Evolutionary conservation across 192 early-diverging fungal genomes (phyloP).

Genomic region (Backusella tuberculispora): DNA sequence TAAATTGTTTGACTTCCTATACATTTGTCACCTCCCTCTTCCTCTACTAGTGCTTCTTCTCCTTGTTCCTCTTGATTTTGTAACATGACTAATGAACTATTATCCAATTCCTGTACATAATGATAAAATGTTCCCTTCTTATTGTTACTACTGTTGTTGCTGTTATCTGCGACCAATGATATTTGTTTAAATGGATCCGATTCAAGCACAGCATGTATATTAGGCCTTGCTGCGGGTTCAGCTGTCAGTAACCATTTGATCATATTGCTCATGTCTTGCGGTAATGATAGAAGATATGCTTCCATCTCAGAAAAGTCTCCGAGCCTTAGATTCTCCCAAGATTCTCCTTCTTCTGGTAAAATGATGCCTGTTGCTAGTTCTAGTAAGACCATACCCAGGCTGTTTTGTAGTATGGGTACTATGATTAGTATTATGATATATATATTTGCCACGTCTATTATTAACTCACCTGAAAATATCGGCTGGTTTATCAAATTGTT

Average conservation of each 20-base stretch:
- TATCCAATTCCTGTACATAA: neutral
- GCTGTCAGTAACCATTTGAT: constrained; percentile 43
- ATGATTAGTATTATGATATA: neutral
- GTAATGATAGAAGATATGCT: constrained; percentile 45
- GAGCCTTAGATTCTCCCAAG: constrained; percentile 84
- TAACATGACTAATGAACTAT: too few relatives aligned
- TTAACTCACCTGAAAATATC: constrained; percentile 80
- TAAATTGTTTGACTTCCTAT: neutral
- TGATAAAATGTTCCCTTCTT: neutral
- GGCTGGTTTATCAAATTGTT: constrained; percentile 71
- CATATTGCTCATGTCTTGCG: constrained; percentile 60
- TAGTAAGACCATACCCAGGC: constrained; percentile 88
- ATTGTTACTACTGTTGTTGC: constrained; percentile 14
- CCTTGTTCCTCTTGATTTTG: neutral
- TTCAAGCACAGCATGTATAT: neutral
- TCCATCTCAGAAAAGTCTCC: constrained; percentile 70
- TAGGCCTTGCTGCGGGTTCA: neutral
- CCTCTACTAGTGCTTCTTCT: neutral
- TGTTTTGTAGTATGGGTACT: too few relatives aligned
- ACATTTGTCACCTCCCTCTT: too few relatives aligned
- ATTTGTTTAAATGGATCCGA: neutral
- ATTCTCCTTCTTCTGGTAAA: constrained; percentile 85
- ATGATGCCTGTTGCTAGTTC: constrained; percentile 87
- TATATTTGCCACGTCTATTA: neutral
- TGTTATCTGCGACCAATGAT: constrained; percentile 64